A percentile compares a stretch with the other conserved stretches of the same genome.
Conservation (phyloP, 352 stramenopile genomes). For the Nothophytophthora sp. region DNA sequence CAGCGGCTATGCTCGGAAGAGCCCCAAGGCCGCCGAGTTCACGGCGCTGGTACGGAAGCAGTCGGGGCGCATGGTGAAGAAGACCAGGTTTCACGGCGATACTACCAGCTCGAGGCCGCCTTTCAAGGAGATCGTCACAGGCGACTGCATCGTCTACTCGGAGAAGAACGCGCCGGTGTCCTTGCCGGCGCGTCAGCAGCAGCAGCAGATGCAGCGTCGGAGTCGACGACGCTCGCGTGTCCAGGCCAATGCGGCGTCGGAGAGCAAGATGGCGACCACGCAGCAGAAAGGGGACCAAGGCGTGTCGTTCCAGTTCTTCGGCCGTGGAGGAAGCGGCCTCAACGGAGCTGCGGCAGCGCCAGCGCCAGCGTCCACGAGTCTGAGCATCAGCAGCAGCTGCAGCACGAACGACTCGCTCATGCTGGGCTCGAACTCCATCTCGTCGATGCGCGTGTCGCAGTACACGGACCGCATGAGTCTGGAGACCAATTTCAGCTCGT, state of each 20-base stretch:
- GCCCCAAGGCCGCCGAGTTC: conserved; percentile 7
- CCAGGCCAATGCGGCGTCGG: conserved; percentile 13
- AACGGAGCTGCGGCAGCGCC: conserved; percentile 3
- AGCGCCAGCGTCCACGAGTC: conserved; percentile 13
- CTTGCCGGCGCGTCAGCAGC: conserved; percentile 21
- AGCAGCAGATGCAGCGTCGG: conserved; percentile 20
- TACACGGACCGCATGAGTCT: conserved; percentile 70
- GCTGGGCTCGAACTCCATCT: conserved; percentile 46
- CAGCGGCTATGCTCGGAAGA: conserved; percentile 3
- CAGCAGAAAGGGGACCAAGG: conserved; percentile 36
- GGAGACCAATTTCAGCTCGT: conserved; percentile 73
- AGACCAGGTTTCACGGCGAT: conserved; percentile 19
- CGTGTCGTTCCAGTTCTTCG: conserved; percentile 71
- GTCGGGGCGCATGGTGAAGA: conserved; percentile 52
- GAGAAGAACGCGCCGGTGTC: conserved; percentile 28
- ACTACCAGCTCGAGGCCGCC: conserved; percentile 22
- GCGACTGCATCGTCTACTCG: conserved; percentile 38
- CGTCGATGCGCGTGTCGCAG: conserved; percentile 42
- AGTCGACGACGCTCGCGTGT: conserved; percentile 14
- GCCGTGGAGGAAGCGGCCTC: conserved; percentile 32
- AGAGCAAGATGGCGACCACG: conserved; percentile 10
- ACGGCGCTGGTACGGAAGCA: conserved; percentile 56
- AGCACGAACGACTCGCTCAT: conserved; percentile 60
- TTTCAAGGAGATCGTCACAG: conserved; percentile 28
- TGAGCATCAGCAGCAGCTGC: conserved; percentile 30